Base-by-base conservation (phyloP, 2,329 filamentous ascomycete species). In the Metarhizium sp. region DNA sequence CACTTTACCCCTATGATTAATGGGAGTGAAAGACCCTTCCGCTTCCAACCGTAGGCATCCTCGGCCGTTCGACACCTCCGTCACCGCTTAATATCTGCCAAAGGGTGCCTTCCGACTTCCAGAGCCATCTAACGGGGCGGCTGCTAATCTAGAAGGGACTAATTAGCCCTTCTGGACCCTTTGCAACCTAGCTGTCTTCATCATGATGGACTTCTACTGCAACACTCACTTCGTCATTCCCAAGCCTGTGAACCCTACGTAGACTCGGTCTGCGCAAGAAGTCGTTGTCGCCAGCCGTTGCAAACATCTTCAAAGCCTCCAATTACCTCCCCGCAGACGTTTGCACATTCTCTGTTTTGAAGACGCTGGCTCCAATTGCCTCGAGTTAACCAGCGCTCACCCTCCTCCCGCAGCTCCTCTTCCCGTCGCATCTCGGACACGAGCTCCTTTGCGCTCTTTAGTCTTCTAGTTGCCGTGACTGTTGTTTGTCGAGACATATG, bases 401-500 rank as follows among this genome's bases (percentile, higher is more conserved):
- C 92, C 67, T 94, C 85, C 64, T 96, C 90, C 51, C 86, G 82
- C 36, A 86, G 77, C 63, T 96, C 90, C 57, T 90, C 85, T 64
- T 97, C 94, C 57, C 83, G 82, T 60, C 86, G 82, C 75, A 96
- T 86, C 63, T 96, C 92, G 2, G 85, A 82, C 1, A 97, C 86
- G 58, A 95, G 82, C 67, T 95, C 92, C 63, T 87, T 88, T 6
- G 90, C 91, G 40, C 84, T 88, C 62, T 87, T 86, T 52, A 99
- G 75, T 48, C 90, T 82, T 55, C 94, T 79, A 2, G 87, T 85
- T 2, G 92, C 94, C 10, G 87, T 87, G 3, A 85, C 87, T 0
- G 90, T 94, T 1, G 89, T 88, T 71, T 97, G 92, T 13, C 90
- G 85, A 36, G 88, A 91, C 86, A 97, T 96, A 71, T 97, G 92